A percentile compares a stretch with the other conserved stretches of the same genome.
These are phyloP conservation scores for Phlegmacium glaucopus DNA, from an alignment of 768 basidiomycete genomes.

Conservation along the genomic window DNA sequence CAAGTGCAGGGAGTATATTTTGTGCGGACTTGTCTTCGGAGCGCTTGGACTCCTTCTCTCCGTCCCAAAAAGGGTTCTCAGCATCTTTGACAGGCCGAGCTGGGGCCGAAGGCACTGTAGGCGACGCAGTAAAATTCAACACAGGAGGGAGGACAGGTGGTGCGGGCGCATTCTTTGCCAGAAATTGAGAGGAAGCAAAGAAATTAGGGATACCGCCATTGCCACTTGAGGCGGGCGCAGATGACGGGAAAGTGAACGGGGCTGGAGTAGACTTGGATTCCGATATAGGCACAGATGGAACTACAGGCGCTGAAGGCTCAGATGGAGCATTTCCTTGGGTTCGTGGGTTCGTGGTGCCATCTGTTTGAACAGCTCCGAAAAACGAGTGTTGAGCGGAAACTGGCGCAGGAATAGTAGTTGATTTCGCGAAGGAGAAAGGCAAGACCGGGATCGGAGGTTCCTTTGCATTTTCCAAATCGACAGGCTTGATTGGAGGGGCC, in stretches of 20 bases:
- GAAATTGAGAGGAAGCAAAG: conserved; percentile 34
- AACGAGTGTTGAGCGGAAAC: not conserved
- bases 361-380: not conserved
- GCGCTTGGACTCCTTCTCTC: conserved; percentile 18
- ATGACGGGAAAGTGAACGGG: not conserved
- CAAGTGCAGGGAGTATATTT: not conserved
- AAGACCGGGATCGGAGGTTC: conserved; percentile 65
- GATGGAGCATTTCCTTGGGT: not conserved
- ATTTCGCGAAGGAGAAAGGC: conserved; percentile 61
- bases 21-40: conserved; percentile 4
- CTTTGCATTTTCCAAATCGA: conserved; percentile 39
- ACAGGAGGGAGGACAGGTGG: conserved; percentile 5
- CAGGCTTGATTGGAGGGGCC: conserved; percentile 27
- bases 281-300: conserved; percentile 4
- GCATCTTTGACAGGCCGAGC: conserved; percentile 32
- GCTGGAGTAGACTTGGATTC: conserved; percentile 3
- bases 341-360: not conserved
- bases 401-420: conserved; percentile 10
- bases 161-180: conserved; percentile 27
- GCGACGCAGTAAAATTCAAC: conserved; percentile 7
- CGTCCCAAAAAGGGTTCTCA: conserved; percentile 44
- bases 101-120: not conserved
- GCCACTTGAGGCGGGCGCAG: not conserved
- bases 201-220: conserved; percentile 10
- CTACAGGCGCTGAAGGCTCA: not conserved